Evolutionary conservation across 1,284 basidiomycete species (phyloP), one percentile per base, ranked within the genome.

Genomic region (Naganishia cerealis): DNA sequence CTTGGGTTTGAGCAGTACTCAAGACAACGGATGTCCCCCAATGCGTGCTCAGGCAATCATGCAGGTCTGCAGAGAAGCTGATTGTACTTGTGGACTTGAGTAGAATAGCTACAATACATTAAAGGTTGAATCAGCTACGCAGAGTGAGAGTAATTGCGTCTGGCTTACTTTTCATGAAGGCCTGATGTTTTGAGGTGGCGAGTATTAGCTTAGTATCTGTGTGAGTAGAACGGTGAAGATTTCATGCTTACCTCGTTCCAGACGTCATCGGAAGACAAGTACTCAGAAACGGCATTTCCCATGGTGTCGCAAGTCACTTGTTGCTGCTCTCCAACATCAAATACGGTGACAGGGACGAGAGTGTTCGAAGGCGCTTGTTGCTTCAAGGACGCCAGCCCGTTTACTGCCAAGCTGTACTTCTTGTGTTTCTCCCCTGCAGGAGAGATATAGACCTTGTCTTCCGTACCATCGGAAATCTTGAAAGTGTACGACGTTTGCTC

Each of bases 271-370:
- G 43, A 39, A 16, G 54, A 15, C 15, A 59, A 39, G 43, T 71
- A 75, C 42, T 69, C 63, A 5, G 61, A 56, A 10, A 75, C 69
- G 57, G 66, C 53, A 24, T 70, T 58, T 8, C 72, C 74, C 21
- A 75, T 68, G 10, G 59, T 59, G 66, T 71, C 72, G 57, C 74
- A 75, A 10, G 73, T 75, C 6, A 73, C 69, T 24, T 54, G 48
- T 16, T 53, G 13, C 24, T 73, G 67, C 6, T 73, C 74, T 18
- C 68, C 67, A 8, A 75, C 73, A 5, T 71, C 65, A 33, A 75
- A 65, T 3, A 73, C 74, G 39, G 74, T 73, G 13, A 75, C 66
- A 0, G 71, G 69, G 55, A 73, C 46, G 42, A 66, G 10, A 21
- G 18, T n/a, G 8, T 21, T 42, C 1, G n/a, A 43, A 5, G 29